phyloP scores from a whole-genome alignment of 2,329 filamentous ascomycete genomes.

The Fusarium sp. region DNA sequence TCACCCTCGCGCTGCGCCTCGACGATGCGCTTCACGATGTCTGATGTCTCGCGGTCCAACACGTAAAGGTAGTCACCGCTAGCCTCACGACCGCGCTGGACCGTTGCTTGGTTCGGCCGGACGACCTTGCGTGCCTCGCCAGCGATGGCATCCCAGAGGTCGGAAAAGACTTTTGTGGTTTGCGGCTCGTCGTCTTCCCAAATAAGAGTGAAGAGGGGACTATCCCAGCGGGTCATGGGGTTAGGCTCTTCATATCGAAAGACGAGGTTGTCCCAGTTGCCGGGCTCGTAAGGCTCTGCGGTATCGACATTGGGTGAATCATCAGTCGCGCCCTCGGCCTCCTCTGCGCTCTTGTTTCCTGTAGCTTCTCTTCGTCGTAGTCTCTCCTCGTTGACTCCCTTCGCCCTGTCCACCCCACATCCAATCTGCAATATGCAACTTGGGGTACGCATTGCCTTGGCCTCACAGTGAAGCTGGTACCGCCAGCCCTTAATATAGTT shows the following conservation, averaged over 20 bases:
- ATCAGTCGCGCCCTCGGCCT: background rate
- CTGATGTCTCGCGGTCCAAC: conserved; percentile 81
- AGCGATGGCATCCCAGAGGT: conserved; percentile 80
- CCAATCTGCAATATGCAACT: conserved; percentile 79
- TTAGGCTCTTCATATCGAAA: conserved; percentile 90
- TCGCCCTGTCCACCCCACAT: conserved; percentile 62
- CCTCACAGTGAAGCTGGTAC: conserved; percentile 87
- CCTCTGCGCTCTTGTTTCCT: background rate
- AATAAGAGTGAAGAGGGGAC: conserved; percentile 81
- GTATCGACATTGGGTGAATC: conserved; percentile 5
- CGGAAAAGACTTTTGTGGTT: conserved; percentile 64
- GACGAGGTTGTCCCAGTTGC: conserved; percentile 81
- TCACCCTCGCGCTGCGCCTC: conserved; percentile 76
- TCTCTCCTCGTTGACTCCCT: conserved; percentile 69
- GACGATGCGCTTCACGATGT: conserved; percentile 76
- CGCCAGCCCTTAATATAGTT: conserved; percentile 94
- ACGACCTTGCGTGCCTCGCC: conserved; percentile 72
- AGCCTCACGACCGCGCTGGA: conserved; percentile 71
- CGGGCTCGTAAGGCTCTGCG: conserved; percentile 60
- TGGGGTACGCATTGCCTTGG: conserved; percentile 80
- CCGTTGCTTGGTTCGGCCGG: conserved; percentile 79
- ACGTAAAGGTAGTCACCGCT: conserved; percentile 81
- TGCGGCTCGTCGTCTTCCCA: conserved; percentile 78
- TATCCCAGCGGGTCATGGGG: conserved; percentile 86
- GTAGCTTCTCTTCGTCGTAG: conserved; percentile 48